phyloP scores from a whole-genome alignment of 208 protist species.

The Trypanosoma lewisi region DNA sequence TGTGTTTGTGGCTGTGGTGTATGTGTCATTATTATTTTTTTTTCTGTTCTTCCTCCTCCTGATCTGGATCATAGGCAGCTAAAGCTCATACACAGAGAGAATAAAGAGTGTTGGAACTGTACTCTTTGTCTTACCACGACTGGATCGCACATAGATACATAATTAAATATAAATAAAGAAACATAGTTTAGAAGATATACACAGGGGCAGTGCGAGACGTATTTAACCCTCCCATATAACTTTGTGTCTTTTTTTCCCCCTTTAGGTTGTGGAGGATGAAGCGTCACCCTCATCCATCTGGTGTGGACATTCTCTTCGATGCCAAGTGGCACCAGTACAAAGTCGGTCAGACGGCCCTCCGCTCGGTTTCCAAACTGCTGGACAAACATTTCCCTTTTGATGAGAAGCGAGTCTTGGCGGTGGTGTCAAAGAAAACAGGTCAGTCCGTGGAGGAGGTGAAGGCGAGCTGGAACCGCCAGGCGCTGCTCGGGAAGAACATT shows the following conservation, averaged over 20 bases:
- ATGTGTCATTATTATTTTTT: too few species aligned
- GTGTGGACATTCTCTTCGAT: slow-evolving; percentile 66
- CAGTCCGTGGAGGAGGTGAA: slow-evolving; percentile 56
- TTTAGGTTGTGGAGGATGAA: slow-evolving; percentile 20
- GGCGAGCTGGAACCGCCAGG: slow-evolving; percentile 61
- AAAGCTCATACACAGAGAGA: too few species aligned
- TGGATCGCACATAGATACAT: too few species aligned
- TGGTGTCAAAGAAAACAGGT: slow-evolving; percentile 73
- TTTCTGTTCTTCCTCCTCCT: too few species aligned
- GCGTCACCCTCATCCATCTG: slow-evolving; percentile 60
- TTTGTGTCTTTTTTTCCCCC: neutral
- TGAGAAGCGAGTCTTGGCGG: slow-evolving; percentile 54
- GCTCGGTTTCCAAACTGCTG: slow-evolving; percentile 81
- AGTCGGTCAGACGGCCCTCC: slow-evolving; percentile 49
- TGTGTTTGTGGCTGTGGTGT: too few species aligned
- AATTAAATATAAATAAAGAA: too few species aligned
- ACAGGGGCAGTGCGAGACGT: neutral
- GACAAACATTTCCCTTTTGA: slow-evolving; percentile 88
- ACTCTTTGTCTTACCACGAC: too few species aligned
- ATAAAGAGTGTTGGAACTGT: too few species aligned
- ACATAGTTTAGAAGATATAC: too few species aligned
- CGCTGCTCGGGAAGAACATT: slow-evolving; percentile 87
- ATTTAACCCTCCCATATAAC: too few species aligned
- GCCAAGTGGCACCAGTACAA: slow-evolving; percentile 85
- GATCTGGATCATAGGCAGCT: too few species aligned